Evolutionary conservation across 306 rosid species (phyloP).

Genomic region (Quercus berberidifolia): DNA sequence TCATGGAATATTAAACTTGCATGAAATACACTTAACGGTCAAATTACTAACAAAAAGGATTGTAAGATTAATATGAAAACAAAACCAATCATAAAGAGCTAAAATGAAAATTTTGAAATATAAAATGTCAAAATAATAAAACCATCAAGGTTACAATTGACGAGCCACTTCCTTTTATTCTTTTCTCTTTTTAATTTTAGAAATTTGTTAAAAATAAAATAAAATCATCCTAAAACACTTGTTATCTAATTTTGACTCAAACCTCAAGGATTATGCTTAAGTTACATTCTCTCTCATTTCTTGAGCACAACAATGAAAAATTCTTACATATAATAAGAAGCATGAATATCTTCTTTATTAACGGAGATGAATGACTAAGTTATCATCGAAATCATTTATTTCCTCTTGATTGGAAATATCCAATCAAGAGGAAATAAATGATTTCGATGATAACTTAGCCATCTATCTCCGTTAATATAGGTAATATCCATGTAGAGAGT

Average conservation of each 20-base stretch:
- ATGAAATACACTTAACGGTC: too few relatives aligned
- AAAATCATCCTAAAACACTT: background rate
- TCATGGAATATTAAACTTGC: too few relatives aligned
- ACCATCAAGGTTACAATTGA: too few relatives aligned
- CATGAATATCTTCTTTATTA: background rate
- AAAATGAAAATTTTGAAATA: too few relatives aligned
- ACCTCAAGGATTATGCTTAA: background rate
- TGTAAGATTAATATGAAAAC: too few relatives aligned
- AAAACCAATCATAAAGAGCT: too few relatives aligned
- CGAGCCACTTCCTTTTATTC: too few relatives aligned
- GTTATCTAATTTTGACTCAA: background rate
- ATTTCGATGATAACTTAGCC: slow-evolving; percentile 39
- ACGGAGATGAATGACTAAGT: slow-evolving; percentile 54
- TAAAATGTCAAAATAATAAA: too few relatives aligned
- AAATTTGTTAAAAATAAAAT: too few relatives aligned
- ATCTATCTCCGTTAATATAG: slow-evolving; percentile 49
- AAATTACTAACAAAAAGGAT: too few relatives aligned
- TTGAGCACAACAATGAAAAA: background rate
- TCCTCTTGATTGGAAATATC: background rate
- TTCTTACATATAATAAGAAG: background rate
- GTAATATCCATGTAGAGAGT: slow-evolving; percentile 39
- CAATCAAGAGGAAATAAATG: background rate
- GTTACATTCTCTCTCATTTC: background rate
- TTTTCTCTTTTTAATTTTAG: too few relatives aligned
- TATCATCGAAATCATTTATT: slow-evolving; percentile 15